Conservation (phyloP, 2,329 filamentous ascomycete species). For the Fusarium sp. region DNA sequence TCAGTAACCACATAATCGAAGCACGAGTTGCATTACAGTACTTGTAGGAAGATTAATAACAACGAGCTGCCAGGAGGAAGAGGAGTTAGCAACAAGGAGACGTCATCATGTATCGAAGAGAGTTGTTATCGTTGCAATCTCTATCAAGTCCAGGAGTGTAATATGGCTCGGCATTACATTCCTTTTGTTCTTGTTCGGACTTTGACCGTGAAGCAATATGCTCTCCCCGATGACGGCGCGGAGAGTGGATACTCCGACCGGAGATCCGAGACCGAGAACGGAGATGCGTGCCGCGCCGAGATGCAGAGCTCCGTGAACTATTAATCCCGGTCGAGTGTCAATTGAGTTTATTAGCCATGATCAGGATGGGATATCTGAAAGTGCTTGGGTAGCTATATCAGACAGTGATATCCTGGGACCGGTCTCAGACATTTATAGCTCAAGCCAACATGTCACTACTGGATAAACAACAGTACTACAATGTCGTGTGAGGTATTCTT, state of each 20-base stretch:
- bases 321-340: slow-evolving; percentile 21
- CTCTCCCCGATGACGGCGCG: slow-evolving; percentile 43
- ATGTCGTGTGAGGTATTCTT: slow-evolving; percentile 5
- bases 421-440: background rate
- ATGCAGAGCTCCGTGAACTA: slow-evolving; percentile 27
- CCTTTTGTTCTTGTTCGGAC: slow-evolving; percentile 16
- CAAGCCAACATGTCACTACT: background rate
- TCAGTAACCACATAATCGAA: background rate
- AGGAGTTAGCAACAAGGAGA: background rate
- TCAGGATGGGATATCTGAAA: background rate
- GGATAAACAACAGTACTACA: background rate
- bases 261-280: slow-evolving; percentile 44
- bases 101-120: background rate
- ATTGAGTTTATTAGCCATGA: slow-evolving; percentile 13
- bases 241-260: slow-evolving; percentile 38
- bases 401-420: background rate
- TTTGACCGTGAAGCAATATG: slow-evolving; percentile 16
- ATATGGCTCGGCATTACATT: slow-evolving; percentile 13
- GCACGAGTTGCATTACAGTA: background rate
- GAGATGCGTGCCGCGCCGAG: slow-evolving; percentile 45
- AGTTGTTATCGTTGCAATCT: background rate
- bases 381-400: background rate
- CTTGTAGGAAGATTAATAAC: background rate
- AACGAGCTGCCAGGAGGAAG: background rate
- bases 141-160: background rate